These are phyloP conservation scores for Corrigiola litoralis DNA, from an alignment of 179 eudicot genomes.

Conservation along the genomic window DNA sequence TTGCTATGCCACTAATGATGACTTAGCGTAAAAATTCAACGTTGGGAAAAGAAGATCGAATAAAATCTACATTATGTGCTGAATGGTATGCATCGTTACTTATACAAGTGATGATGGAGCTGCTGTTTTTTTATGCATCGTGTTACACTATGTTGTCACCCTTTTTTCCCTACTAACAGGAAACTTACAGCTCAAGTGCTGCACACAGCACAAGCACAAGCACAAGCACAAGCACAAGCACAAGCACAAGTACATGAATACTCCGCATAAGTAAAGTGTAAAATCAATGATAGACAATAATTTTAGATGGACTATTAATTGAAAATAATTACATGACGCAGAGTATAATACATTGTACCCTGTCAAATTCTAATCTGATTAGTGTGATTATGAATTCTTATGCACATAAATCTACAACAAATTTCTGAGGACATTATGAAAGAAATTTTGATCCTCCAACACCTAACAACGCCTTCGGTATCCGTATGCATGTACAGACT, in stretches of 20 bases:
- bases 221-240: too few relatives aligned
- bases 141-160: background rate
- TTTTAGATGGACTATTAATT: too few relatives aligned
- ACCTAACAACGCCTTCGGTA: background rate
- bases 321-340: background rate
- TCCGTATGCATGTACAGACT: background rate
- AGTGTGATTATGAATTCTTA: background rate
- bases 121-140: background rate
- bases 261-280: too few relatives aligned
- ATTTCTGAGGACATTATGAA: background rate
- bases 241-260: too few relatives aligned
- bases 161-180: background rate
- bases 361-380: background rate
- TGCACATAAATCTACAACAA: background rate
- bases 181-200: background rate
- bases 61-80: slow-evolving; percentile 11
- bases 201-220: too few relatives aligned
- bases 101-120: background rate
- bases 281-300: too few relatives aligned
- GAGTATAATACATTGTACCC: background rate
- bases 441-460: too few relatives aligned
- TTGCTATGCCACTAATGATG: slow-evolving; percentile 2
- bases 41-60: slow-evolving; percentile 4
- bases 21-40: slow-evolving; percentile 5
- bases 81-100: background rate